Conservation (phyloP, 306 rosid species). For the Neltuma alba region DNA sequence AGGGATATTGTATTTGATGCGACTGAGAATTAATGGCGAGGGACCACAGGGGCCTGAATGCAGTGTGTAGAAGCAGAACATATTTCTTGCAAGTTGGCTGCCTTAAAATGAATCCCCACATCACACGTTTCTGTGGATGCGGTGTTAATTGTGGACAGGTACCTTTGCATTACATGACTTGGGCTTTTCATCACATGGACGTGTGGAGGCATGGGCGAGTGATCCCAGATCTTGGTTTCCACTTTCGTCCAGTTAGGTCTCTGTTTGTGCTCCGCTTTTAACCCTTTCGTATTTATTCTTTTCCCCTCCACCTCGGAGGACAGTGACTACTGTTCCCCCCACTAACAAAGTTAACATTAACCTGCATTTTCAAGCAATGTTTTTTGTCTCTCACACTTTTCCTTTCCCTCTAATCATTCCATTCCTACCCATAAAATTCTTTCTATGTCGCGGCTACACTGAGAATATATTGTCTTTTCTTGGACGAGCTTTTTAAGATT, state of each 20-base stretch:
- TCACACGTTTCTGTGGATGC: not conserved
- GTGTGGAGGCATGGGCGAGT: not conserved
- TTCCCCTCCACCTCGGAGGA: not conserved
- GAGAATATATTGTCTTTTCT: not conserved
- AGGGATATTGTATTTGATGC: not conserved
- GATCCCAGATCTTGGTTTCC: constrained; percentile 23
- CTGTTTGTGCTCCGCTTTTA: constrained; percentile 10
- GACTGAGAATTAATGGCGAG: constrained; percentile 10
- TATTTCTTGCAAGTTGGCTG: constrained; percentile 29
- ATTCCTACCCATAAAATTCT: constrained; percentile 4
- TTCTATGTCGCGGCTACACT: not conserved
- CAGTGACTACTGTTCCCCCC: constrained; percentile 22
- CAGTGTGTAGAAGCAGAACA: constrained; percentile 3
- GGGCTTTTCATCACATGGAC: constrained; percentile 32
- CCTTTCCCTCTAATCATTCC: constrained; percentile 33
- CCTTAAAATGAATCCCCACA: not conserved
- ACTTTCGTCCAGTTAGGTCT: not conserved
- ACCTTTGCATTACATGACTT: constrained; percentile 18
- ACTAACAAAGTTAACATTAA: constrained; percentile 21
- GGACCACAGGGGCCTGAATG: not conserved
- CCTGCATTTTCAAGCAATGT: constrained; percentile 41
- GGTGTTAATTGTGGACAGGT: constrained; percentile 9
- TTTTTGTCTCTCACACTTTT: constrained; percentile 35
- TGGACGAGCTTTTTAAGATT: constrained; percentile 7
- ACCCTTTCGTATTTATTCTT: not conserved